Evolutionary conservation across 2,329 filamentous ascomycete species (phyloP), one percentile per base, ranked within the genome.

Genomic region (Cladorrhinum sp.): DNA sequence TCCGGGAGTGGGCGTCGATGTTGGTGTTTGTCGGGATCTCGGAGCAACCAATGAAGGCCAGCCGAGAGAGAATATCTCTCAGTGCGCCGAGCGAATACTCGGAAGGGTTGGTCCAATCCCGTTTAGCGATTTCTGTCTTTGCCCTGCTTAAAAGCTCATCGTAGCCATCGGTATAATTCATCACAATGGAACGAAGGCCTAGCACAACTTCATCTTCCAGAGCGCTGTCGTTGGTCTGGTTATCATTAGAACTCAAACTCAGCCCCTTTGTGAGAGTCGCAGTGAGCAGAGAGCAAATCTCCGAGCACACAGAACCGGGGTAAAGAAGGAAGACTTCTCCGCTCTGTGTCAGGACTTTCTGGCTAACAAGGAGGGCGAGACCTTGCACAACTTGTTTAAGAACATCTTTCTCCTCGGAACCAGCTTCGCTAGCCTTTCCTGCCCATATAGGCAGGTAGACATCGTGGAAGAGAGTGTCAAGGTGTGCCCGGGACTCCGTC

Each of bases 41-140:
- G 1, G 80, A 82, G 67, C 80, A 82, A 26, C 80, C 79, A 53
- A 85, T 73, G 58, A 77, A 80, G 2, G 79, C 79, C 2, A 86
- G 65, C 1, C 79, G 74, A 9, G 75, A 73, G 3, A 80, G 73
- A 2, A 82, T 71, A 26, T 73, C 70, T n/a, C 68, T 67, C 8
- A 77, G 67, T 12, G 67, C 64, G 10, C 60, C 50, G 0, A 71
- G 55, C 1, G 66, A 66, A 28, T 68, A 65, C 23, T 61, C 39
- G 0, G 67, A 67, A 3, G 67, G 64, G 30, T 33, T 62, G n/a
- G 48, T 56, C 69, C 70, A 72, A 61, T 66, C 60, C 14, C 69
- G 68, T 21, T 66, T 66, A 23, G 42, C 57, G 33, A 71, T 67
- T 8, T 67, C 66, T 1, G 58, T 62, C 24, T 53, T 65, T n/a